Percentiles rank a stretch among this genome's conserved stretches.
phyloP scores from a whole-genome alignment of 768 basidiomycete genomes.

The Astraeus odoratus region DNA sequence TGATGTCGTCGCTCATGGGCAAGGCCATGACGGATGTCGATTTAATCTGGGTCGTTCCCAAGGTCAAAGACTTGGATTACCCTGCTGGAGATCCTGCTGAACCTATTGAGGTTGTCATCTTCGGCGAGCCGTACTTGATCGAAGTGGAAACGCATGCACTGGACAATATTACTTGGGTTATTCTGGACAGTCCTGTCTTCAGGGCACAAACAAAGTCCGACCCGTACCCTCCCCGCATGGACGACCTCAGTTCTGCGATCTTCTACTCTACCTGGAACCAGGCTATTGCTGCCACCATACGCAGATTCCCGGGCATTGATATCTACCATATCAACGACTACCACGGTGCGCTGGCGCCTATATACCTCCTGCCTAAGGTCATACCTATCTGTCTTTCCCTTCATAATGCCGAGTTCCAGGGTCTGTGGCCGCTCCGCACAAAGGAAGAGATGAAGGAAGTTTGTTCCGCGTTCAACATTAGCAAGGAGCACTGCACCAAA shows the following conservation, averaged over 20 bases:
- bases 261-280: constrained; percentile 99
- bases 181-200: constrained; percentile 94
- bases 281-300: constrained; percentile 87
- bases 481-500: constrained; percentile 93
- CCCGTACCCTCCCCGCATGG: constrained; percentile 96
- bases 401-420: constrained; percentile 97
- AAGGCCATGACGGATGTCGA: constrained; percentile 98
- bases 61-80: constrained; percentile 92
- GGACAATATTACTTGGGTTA: constrained; percentile 93
- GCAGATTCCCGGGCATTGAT: constrained; percentile 80
- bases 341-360: constrained; percentile 85
- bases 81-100: constrained; percentile 87
- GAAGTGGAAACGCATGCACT: constrained; percentile 90
- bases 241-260: constrained; percentile 91
- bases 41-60: constrained; percentile 88
- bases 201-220: constrained; percentile 94
- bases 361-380: constrained; percentile 89
- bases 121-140: constrained; percentile 91
- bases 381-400: constrained; percentile 86
- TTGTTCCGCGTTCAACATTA: constrained; percentile 95
- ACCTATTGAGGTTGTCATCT: constrained; percentile 94
- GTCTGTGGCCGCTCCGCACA: constrained; percentile 91
- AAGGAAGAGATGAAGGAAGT: constrained; percentile 99
- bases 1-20: constrained; percentile 97
- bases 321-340: constrained; percentile 96